A percentile compares a stretch with the other conserved stretches of the same genome.
Evolutionary conservation across 176 grass and related monocot species (phyloP).

Genomic region (Panicum miliaceum): DNA sequence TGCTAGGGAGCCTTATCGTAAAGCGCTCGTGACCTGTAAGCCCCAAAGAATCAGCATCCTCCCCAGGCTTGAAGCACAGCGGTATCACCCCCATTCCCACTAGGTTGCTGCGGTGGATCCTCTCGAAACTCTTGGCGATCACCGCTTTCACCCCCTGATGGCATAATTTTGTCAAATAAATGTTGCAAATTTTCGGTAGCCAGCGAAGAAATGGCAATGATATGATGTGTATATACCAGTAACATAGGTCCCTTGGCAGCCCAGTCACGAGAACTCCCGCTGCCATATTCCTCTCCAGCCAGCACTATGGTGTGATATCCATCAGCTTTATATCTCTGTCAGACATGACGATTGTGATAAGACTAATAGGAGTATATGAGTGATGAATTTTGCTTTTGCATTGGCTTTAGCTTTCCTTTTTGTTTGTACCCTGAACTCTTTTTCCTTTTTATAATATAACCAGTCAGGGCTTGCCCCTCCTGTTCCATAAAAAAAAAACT

Average conservation of each 20-base stretch:
- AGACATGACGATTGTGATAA: slow-evolving; percentile 6
- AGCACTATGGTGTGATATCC: slow-evolving; percentile 79
- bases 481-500: not conserved
- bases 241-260: slow-evolving; percentile 96
- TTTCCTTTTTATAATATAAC: too few species aligned
- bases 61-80: slow-evolving; percentile 76
- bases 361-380: not conserved
- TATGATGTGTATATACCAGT: slow-evolving; percentile 46
- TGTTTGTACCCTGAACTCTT: too few species aligned
- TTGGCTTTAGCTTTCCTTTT: too few species aligned
- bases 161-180: slow-evolving; percentile 15
- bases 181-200: not conserved
- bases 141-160: slow-evolving; percentile 95
- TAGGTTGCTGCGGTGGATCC: slow-evolving; percentile 94
- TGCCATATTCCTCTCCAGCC: slow-evolving; percentile 93
- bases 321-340: slow-evolving; percentile 84
- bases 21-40: slow-evolving; percentile 84
- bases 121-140: slow-evolving; percentile 95
- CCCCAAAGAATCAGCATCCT: slow-evolving; percentile 84
- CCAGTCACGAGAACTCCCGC: slow-evolving; percentile 97
- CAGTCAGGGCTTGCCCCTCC: too few species aligned
- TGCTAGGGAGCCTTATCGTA: slow-evolving; percentile 70
- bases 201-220: not conserved
- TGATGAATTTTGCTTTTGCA: too few species aligned
- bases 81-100: slow-evolving; percentile 96